Conservation (phyloP, 1,139 yeast species). For the Maudiozyma humilis region DNA sequence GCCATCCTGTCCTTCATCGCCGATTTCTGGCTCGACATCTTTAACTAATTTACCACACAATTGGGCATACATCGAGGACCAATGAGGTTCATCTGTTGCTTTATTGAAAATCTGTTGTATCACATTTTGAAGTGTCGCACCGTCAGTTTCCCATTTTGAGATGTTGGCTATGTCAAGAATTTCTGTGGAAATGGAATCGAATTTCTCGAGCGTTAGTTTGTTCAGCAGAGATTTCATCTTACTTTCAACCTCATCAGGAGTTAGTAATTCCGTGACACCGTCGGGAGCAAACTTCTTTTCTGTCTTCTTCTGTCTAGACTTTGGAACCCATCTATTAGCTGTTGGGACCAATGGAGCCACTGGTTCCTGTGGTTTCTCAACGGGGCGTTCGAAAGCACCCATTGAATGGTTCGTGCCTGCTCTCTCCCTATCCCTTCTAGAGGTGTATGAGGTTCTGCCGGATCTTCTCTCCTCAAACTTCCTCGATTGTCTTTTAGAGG, state of each 20-base stretch:
- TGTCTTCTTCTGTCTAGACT: constrained; percentile 49
- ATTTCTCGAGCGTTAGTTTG: constrained; percentile 89
- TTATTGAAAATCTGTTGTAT: constrained; percentile 84
- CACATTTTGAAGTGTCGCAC: constrained; percentile 68
- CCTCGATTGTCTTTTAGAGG: constrained; percentile 63
- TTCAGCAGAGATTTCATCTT: constrained; percentile 82
- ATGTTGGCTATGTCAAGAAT: constrained; percentile 72
- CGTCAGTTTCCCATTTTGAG: constrained; percentile 70
- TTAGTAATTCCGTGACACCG: constrained; percentile 51
- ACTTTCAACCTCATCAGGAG: constrained; percentile 68
- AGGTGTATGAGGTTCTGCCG: constrained; percentile 26
- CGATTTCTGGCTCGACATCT: constrained; percentile 56
- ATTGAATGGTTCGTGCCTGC: constrained; percentile 9
- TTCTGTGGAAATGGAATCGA: constrained; percentile 70
- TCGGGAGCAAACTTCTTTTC: constrained; percentile 60
- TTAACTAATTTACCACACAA: constrained; percentile 79
- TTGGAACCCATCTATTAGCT: constrained; percentile 92
- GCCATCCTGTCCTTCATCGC: constrained; percentile 46
- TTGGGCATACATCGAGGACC: constrained; percentile 96
- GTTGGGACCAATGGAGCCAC: constrained; percentile 30
- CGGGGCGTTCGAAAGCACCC: not conserved
- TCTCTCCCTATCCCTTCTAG: constrained; percentile 33
- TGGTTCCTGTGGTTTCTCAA: constrained; percentile 20
- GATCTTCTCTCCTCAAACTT: constrained; percentile 43
- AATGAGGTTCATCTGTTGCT: constrained; percentile 96